Base-by-base conservation (phyloP, 2,329 filamentous ascomycete genomes). In the Fusarium heterosporum region DNA sequence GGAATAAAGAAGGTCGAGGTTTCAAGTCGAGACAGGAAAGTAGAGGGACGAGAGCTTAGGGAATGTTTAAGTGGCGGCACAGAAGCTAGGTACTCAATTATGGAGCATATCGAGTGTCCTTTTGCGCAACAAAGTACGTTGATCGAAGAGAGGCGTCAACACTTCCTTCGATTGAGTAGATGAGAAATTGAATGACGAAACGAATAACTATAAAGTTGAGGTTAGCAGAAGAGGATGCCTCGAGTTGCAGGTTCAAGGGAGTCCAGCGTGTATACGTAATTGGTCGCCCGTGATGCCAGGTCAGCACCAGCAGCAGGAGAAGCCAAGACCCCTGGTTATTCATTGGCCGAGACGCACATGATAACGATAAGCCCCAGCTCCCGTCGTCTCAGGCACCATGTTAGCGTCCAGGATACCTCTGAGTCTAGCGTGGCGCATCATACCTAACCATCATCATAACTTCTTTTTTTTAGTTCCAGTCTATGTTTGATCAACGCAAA, bases 201-300 rank as follows among this genome's bases (percentile, higher is more conserved):
- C 11, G 19, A 50, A 30, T 14, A 25, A 50, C 41, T 49, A 41
- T 17, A 25, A 34, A 34, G 39, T 47, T 29, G 39, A 48, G 48
- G 42, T 29, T 54, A 34, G 41, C 47, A 43, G 36, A 58, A 43
- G 61, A 69, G 50, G 56, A 34, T 62, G 61, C 62, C 42, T 63
- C 13, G 46, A 55, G 57, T 57, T 62, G 42, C 50, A 56, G 45
- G 45, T 66, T 49, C 51, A 66, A 63, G 61, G 65, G 65, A 68
- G 65, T 30, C 48, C 57, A 52, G 61, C 52, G 55, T 61, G 67
- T 66, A 70, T 73, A 73, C 71, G 71, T 72, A 73, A 73, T 71
- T 72, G 65, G 69, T 46, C 61, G 56, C 60, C 56, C 43, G 48
- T 72, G 71, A 73, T 69, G 71, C 71, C 71, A 73, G 71, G 65